Evolutionary conservation across 139 green algal genomes (phyloP).

Genomic region (Astrephomene gubernaculifera): DNA sequence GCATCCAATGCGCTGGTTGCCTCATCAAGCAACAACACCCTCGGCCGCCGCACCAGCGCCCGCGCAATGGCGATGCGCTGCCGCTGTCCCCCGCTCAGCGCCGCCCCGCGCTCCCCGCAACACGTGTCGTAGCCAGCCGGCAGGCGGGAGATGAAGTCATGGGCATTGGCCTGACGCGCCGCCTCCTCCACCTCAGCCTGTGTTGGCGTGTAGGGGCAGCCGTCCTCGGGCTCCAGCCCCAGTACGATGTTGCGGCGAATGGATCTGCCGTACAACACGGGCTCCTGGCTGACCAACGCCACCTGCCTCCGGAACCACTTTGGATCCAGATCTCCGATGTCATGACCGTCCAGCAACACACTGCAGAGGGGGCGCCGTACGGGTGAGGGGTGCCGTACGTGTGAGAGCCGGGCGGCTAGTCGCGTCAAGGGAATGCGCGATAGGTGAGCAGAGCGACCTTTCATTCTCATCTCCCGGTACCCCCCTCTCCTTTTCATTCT

Average conservation of each 20-base stretch:
- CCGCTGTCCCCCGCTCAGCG: slow-evolving; percentile 88
- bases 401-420: no score
- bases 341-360: slow-evolving; percentile 84
- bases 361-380: neutral
- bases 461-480: neutral
- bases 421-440: no score
- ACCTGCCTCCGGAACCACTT: slow-evolving; percentile 73
- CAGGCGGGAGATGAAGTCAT: slow-evolving; percentile 85
- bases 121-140: slow-evolving; percentile 89
- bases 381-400: no score
- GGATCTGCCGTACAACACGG: slow-evolving; percentile 84
- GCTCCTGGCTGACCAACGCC: slow-evolving; percentile 71
- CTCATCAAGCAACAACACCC: slow-evolving; percentile 73
- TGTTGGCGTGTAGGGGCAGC: slow-evolving; percentile 9
- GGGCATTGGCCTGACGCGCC: slow-evolving; percentile 77
- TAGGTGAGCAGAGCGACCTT: no score
- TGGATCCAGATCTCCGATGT: slow-evolving; percentile 71
- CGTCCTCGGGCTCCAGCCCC: slow-evolving; percentile 76
- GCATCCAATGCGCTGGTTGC: slow-evolving; percentile 70
- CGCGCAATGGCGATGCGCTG: slow-evolving; percentile 96
- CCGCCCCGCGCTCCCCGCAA: slow-evolving; percentile 85
- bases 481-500: neutral
- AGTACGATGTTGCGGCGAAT: slow-evolving; percentile 89
- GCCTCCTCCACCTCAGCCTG: slow-evolving; percentile 73
- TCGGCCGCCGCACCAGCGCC: slow-evolving; percentile 84